A percentile compares a stretch with the other conserved stretches of the same genome.
These are phyloP conservation scores for Dendrocalamus latiflorus DNA, from an alignment of 202 grass and related monocot genomes.

Conservation along the genomic window DNA sequence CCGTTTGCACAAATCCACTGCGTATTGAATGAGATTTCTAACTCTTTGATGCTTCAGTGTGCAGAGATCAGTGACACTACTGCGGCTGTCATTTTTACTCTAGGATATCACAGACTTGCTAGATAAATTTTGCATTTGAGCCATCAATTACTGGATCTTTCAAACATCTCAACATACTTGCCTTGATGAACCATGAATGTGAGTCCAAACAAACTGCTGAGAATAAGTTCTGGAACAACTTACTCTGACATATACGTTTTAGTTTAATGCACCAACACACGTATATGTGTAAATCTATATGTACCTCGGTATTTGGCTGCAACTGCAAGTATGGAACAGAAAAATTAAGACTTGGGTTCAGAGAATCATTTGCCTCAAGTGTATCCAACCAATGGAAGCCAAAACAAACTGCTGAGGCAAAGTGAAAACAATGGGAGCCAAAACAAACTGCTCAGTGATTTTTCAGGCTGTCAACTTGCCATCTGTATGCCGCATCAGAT, in stretches of 20 bases:
- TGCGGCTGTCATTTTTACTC: not conserved
- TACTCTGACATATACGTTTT: not conserved
- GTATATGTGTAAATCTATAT: not conserved
- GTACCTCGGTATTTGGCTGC: not conserved
- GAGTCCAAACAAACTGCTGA: too few species aligned
- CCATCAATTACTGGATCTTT: not conserved
- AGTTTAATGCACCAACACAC: not conserved
- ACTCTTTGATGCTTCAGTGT: not conserved
- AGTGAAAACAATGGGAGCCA: conserved; percentile 37
- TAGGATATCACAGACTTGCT: not conserved
- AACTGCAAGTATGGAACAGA: not conserved
- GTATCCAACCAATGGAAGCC: conserved; percentile 27
- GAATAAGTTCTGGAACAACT: not conserved
- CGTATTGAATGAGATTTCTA: not conserved
- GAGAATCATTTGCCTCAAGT: conserved; percentile 46
- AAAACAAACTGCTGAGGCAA: conserved; percentile 31
- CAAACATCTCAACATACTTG: not conserved
- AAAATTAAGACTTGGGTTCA: conserved; percentile 2
- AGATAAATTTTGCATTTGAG: not conserved
- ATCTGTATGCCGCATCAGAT: conserved; percentile 11
- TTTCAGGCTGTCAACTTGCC: conserved; percentile 14
- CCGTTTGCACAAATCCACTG: too few species aligned
- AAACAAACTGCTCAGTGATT: conserved; percentile 22
- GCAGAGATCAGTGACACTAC: not conserved
- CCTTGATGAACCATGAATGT: not conserved